Conservation (phyloP, 2,329 filamentous ascomycete species). For the Apiospora marii region DNA sequence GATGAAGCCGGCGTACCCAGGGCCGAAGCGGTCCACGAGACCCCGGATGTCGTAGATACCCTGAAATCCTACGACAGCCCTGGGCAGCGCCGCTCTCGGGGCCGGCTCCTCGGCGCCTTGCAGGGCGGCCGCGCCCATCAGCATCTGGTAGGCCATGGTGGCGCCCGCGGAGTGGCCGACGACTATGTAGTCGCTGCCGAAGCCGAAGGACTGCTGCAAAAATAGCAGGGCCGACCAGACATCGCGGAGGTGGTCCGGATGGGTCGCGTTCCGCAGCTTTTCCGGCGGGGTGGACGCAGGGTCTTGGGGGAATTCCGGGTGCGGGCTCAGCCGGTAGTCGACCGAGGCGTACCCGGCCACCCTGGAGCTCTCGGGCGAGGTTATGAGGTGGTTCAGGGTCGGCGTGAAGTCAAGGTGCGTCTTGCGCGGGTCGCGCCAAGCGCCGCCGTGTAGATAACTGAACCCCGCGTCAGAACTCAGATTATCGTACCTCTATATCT, state of each 20-base stretch:
- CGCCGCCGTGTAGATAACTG: slow-evolving; percentile 68
- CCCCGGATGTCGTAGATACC: slow-evolving; percentile 72
- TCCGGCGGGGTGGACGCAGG: slow-evolving; percentile 43
- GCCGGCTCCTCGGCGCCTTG: slow-evolving; percentile 31
- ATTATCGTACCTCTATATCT: background rate
- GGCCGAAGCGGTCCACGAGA: slow-evolving; percentile 55
- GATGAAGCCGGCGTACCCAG: slow-evolving; percentile 65
- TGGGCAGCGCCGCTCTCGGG: slow-evolving; percentile 48
- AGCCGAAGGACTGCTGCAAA: slow-evolving; percentile 54
- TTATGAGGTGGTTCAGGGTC: slow-evolving; percentile 46
- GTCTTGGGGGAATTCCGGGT: slow-evolving; percentile 56
- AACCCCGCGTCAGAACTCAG: background rate
- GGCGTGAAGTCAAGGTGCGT: slow-evolving; percentile 54
- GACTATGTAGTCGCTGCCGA: slow-evolving; percentile 59
- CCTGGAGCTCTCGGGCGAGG: slow-evolving; percentile 29
- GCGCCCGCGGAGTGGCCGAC: slow-evolving; percentile 71
- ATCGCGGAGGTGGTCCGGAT: slow-evolving; percentile 70
- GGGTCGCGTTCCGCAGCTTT: slow-evolving; percentile 52
- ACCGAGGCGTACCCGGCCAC: slow-evolving; percentile 70
- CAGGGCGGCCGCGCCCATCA: slow-evolving; percentile 52
- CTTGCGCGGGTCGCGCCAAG: slow-evolving; percentile 66
- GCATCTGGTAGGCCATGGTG: slow-evolving; percentile 68
- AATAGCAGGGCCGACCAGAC: slow-evolving; percentile 59
- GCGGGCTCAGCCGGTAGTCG: slow-evolving; percentile 69
- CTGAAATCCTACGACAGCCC: slow-evolving; percentile 65